These are phyloP conservation scores for Clonostachys chloroleuca DNA, from an alignment of 2,329 filamentous ascomycete genomes.

Conservation along the genomic window DNA sequence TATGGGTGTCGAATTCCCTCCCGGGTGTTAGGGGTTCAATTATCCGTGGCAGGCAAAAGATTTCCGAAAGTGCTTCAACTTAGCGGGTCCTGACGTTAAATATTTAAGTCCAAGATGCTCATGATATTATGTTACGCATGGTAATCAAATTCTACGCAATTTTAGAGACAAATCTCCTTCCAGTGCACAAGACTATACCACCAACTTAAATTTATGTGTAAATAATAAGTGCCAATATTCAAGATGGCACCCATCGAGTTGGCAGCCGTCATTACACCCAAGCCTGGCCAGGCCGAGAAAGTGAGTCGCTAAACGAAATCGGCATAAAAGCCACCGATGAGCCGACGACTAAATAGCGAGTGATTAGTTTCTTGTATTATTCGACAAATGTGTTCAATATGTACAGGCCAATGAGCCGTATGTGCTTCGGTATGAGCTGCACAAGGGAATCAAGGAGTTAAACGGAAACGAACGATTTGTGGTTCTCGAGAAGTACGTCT, in stretches of 20 bases:
- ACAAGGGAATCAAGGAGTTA: conserved; percentile 11
- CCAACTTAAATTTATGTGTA: too few relatives aligned
- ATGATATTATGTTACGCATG: too few relatives aligned
- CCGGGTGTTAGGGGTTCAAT: too few relatives aligned
- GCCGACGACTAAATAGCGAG: neutral
- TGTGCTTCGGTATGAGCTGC: conserved; percentile 15
- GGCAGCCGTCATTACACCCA: conserved; percentile 17
- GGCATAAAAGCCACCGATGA: too few relatives aligned
- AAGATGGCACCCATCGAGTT: conserved; percentile 12
- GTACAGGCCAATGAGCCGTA: conserved; percentile 13
- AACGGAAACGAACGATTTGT: conserved; percentile 15
- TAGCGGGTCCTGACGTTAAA: too few relatives aligned
- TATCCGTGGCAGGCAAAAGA: too few relatives aligned
- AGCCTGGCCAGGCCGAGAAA: conserved; percentile 13
- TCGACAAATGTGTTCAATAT: conserved; percentile 11
- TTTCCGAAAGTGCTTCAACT: too few relatives aligned
- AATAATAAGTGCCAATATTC: neutral
- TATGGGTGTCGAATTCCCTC: too few relatives aligned
- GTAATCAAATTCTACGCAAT: too few relatives aligned
- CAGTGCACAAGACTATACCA: too few relatives aligned
- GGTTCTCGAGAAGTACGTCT: conserved; percentile 14
- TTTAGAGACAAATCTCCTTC: too few relatives aligned
- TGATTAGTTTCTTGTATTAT: conserved; percentile 13
- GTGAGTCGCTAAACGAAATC: conserved; percentile 3
- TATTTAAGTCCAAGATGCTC: too few relatives aligned